Conservation (phyloP, 1,139 yeast genomes). For the Blastobotrys indianensis region DNA sequence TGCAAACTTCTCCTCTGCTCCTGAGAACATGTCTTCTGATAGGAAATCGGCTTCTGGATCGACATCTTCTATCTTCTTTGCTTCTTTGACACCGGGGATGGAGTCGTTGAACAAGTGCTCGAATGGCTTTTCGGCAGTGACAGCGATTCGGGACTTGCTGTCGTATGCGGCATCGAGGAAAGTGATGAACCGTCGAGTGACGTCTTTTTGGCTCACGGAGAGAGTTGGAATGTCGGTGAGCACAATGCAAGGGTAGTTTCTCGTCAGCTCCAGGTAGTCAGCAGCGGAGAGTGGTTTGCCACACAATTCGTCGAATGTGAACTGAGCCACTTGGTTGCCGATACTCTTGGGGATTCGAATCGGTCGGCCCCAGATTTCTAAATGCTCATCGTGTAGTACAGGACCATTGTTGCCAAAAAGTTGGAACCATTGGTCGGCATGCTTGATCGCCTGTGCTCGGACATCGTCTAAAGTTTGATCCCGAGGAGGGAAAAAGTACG, state of each 20-base stretch:
- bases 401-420: slow-evolving; percentile 58
- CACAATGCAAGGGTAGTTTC: slow-evolving; percentile 68
- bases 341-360: slow-evolving; percentile 68
- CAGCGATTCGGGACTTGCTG: slow-evolving; percentile 78
- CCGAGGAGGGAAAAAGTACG: slow-evolving; percentile 62
- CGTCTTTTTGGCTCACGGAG: slow-evolving; percentile 71
- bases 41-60: slow-evolving; percentile 69
- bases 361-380: slow-evolving; percentile 84
- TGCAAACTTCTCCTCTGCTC: slow-evolving; percentile 93
- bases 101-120: slow-evolving; percentile 78
- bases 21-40: slow-evolving; percentile 72
- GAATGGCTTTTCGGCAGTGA: slow-evolving; percentile 82
- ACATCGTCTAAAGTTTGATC: slow-evolving; percentile 42
- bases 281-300: slow-evolving; percentile 92
- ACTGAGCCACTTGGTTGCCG: slow-evolving; percentile 81
- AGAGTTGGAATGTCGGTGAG: slow-evolving; percentile 88
- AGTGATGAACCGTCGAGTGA: slow-evolving; percentile 84
- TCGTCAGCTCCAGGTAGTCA: slow-evolving; percentile 80
- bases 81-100: slow-evolving; percentile 36
- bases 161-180: slow-evolving; percentile 94
- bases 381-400: slow-evolving; percentile 37
- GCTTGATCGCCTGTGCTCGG: slow-evolving; percentile 50
- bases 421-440: slow-evolving; percentile 69
- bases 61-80: slow-evolving; percentile 43
- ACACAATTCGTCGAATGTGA: slow-evolving; percentile 78